A percentile compares a stretch with the other conserved stretches of the same genome.
Conservation (phyloP, 2,329 filamentous ascomycete species). For the Cladosporium colombiae region DNA sequence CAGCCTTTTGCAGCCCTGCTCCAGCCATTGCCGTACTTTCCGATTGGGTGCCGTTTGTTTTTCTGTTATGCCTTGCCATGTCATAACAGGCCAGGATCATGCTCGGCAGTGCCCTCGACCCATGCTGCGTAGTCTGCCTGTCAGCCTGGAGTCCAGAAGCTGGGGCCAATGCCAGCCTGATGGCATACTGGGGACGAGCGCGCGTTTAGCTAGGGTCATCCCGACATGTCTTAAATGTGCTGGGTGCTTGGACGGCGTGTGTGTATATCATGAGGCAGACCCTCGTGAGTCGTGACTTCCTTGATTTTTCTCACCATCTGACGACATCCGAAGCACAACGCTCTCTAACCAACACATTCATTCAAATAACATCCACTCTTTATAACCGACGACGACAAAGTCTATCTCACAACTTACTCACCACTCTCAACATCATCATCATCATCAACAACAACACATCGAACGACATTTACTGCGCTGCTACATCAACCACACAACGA, state of each 20-base stretch:
- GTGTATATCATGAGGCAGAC: conserved; percentile 19
- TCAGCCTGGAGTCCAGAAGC: conserved; percentile 10
- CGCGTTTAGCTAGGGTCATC: conserved; percentile 15
- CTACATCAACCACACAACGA: neutral
- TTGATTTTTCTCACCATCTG: neutral
- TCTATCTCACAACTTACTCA: neutral
- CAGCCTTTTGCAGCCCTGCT: conserved; percentile 12
- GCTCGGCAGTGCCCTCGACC: neutral
- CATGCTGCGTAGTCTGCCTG: conserved; percentile 1
- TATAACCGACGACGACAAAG: neutral
- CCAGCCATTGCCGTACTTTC: neutral
- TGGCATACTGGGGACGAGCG: conserved; percentile 12
- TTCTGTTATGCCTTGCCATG: conserved; percentile 2
- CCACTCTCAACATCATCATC: neutral
- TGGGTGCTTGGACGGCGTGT: conserved; percentile 15
- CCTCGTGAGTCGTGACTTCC: conserved; percentile 1
- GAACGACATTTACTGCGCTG: neutral
- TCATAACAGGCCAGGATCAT: conserved; percentile 9
- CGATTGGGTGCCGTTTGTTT: conserved; percentile 12
- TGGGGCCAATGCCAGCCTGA: conserved; percentile 10
- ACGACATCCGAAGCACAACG: conserved; percentile 16
- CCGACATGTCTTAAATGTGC: conserved; percentile 19
- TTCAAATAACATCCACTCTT: conserved; percentile 1
- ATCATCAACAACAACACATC: neutral
- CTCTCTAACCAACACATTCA: conserved; percentile 9